Percentiles rank a stretch among this genome's conserved stretches.
Evolutionary conservation across 1,284 basidiomycete species (phyloP).

Genomic region (Rhodofomes roseus): DNA sequence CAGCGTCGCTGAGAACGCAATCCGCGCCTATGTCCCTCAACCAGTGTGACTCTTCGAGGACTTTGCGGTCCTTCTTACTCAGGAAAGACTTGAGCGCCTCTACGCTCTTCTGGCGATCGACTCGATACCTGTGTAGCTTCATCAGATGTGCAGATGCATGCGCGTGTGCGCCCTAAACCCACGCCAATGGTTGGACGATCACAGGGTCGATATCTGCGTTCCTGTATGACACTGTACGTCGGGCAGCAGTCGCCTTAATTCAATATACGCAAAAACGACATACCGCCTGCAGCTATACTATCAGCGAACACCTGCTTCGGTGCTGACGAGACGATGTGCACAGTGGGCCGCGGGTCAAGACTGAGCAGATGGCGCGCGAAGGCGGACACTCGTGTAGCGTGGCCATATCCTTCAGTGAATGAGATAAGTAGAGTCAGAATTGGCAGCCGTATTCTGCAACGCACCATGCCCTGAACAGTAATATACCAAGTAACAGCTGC

Average conservation of each 20-base stretch:
- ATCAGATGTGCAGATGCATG: not conserved
- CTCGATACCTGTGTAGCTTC: slow-evolving; percentile 45
- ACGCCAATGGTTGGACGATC: slow-evolving; percentile 72
- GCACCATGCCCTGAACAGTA: slow-evolving; percentile 73
- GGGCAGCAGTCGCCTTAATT: not conserved
- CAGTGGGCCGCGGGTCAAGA: slow-evolving; percentile 36
- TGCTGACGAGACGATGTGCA: slow-evolving; percentile 66
- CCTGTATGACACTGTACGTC: slow-evolving; percentile 46
- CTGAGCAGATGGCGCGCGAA: slow-evolving; percentile 54
- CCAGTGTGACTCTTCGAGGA: slow-evolving; percentile 58
- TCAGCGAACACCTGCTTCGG: slow-evolving; percentile 63
- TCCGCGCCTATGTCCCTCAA: slow-evolving; percentile 46
- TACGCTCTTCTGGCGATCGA: slow-evolving; percentile 68
- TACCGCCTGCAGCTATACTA: slow-evolving; percentile 48
- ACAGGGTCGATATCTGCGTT: slow-evolving; percentile 70
- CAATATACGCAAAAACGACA: not conserved
- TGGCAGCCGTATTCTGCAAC: too few relatives aligned
- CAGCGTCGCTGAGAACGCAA: slow-evolving; percentile 72
- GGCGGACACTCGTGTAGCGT: slow-evolving; percentile 72
- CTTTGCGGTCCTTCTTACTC: slow-evolving; percentile 46
- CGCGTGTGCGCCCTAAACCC: slow-evolving; percentile 31
- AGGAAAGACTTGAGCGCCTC: slow-evolving; percentile 60
- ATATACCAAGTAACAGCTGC: slow-evolving; percentile 43
- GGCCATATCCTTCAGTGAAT: slow-evolving; percentile 55
- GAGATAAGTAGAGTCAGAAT: too few relatives aligned